Percentiles rank a stretch among this genome's conserved stretches.
Evolutionary conservation across 2,329 filamentous ascomycete species (phyloP).

Genomic region (Aspergillus proliferans): DNA sequence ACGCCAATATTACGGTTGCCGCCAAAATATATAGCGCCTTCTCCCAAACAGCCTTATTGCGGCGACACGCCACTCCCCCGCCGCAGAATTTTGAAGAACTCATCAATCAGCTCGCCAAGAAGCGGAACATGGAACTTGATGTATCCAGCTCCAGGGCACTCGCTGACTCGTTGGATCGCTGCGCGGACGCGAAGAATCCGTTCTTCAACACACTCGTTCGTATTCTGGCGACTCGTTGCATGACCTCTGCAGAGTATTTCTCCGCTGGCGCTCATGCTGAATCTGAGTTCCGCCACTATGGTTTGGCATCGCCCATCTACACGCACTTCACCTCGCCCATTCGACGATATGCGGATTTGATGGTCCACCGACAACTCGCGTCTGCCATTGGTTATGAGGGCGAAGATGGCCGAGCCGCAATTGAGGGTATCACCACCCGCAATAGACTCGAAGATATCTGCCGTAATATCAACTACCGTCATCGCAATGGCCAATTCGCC

Average conservation of each 20-base stretch:
- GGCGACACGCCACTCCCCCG: constrained; percentile 84
- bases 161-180: constrained; percentile 82
- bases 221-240: constrained; percentile 96
- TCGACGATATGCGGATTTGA: constrained; percentile 91
- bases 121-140: constrained; percentile 71
- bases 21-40: constrained; percentile 85
- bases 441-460: constrained; percentile 86
- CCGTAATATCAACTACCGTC: constrained; percentile 96
- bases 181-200: constrained; percentile 70
- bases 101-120: constrained; percentile 80
- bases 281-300: constrained; percentile 94
- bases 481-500: constrained; percentile 94
- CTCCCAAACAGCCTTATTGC: constrained; percentile 88
- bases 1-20: constrained; percentile 93
- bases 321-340: constrained; percentile 98
- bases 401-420: constrained; percentile 56
- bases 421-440: constrained; percentile 72
- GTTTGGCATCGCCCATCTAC: constrained; percentile 92
- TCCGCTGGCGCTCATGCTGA: constrained; percentile 88
- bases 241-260: constrained; percentile 99
- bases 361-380: constrained; percentile 88
- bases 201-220: constrained; percentile 99
- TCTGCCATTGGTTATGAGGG: constrained; percentile 83
- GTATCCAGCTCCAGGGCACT: constrained; percentile 87
- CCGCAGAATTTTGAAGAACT: constrained; percentile 97